Evolutionary conservation across 192 early-diverging fungal species (phyloP).

Genomic region (Backusella liffmaniae): DNA sequence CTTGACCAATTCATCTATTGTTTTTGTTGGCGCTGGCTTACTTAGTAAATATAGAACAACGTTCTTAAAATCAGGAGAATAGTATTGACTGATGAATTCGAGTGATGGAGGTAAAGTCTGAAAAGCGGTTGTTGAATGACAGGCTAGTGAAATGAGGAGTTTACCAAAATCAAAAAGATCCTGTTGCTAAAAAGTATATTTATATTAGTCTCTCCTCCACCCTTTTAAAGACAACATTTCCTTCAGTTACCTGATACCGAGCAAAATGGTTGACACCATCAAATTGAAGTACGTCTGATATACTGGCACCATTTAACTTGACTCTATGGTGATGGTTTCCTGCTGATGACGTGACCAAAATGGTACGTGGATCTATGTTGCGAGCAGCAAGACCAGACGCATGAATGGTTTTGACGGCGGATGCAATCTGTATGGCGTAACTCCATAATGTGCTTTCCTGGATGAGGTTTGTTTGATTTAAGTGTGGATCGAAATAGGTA

Average conservation of each 20-base stretch:
- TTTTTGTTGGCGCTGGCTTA: constrained; percentile 69
- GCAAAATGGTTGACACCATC: constrained; percentile 63
- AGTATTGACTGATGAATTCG: constrained; percentile 67
- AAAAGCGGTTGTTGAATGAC: constrained; percentile 60
- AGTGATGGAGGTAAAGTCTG: constrained; percentile 72
- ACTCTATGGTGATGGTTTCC: constrained; percentile 48
- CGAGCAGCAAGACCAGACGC: constrained; percentile 76
- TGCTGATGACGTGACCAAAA: constrained; percentile 59
- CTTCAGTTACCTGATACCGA: constrained; percentile 53
- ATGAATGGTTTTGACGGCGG: constrained; percentile 81
- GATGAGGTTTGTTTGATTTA: constrained; percentile 29
- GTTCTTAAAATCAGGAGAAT: constrained; percentile 81
- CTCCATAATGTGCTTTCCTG: constrained; percentile 76
- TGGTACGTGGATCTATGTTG: constrained; percentile 76
- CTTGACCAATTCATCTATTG: constrained; percentile 71
- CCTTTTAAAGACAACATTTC: background rate
- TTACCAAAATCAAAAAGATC: constrained; percentile 80
- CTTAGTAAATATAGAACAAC: constrained; percentile 74
- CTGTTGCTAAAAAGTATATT: constrained; percentile 58
- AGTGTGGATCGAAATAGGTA: constrained; percentile 57
- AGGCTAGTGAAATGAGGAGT: constrained; percentile 70
- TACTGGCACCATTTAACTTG: constrained; percentile 66
- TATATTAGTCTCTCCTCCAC: background rate
- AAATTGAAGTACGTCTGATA: constrained; percentile 70
- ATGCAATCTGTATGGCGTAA: constrained; percentile 72